phyloP scores from a whole-genome alignment of 805 yeast species.

The Ogataea trehalophila region DNA sequence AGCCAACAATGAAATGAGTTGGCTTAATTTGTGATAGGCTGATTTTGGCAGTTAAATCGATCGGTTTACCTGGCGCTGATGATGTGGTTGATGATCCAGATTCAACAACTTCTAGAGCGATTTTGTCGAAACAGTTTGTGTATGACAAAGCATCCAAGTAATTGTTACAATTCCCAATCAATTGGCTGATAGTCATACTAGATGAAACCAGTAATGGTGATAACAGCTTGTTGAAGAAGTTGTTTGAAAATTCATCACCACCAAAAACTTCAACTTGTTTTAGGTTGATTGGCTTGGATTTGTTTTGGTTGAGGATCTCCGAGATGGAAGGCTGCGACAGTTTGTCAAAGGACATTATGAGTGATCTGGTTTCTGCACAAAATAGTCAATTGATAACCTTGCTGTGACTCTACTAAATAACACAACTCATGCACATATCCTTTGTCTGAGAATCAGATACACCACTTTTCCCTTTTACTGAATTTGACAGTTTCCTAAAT shows the following conservation, averaged over 20 bases:
- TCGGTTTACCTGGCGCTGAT: slow-evolving; percentile 16
- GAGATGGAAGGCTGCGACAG: background rate
- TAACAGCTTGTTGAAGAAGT: slow-evolving; percentile 40
- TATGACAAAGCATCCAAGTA: slow-evolving; percentile 19
- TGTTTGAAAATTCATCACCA: slow-evolving; percentile 32
- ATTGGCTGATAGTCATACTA: slow-evolving; percentile 38
- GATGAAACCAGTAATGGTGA: slow-evolving; percentile 36
- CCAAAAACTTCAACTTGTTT: slow-evolving; percentile 28
- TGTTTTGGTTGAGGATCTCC: slow-evolving; percentile 14
- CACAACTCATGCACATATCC: too few relatives aligned
- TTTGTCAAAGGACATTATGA: slow-evolving; percentile 1
- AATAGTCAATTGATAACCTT: too few relatives aligned
- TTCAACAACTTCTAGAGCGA: slow-evolving; percentile 19
- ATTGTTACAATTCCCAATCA: slow-evolving; percentile 25
- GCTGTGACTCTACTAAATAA: too few relatives aligned
- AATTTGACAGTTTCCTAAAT: too few relatives aligned
- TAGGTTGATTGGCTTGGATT: slow-evolving; percentile 23
- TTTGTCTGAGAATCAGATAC: too few relatives aligned
- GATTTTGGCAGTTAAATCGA: slow-evolving; percentile 30
- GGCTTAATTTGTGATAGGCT: slow-evolving; percentile 29
- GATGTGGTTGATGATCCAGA: slow-evolving; percentile 3
- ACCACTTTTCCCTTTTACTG: too few relatives aligned
- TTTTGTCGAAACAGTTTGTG: slow-evolving; percentile 26
- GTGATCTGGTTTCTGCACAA: too few relatives aligned
- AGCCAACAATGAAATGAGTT: slow-evolving; percentile 29